Evolutionary conservation across 2,329 filamentous ascomycete genomes (phyloP).

Genomic region (Monosporascus cannonballus): DNA sequence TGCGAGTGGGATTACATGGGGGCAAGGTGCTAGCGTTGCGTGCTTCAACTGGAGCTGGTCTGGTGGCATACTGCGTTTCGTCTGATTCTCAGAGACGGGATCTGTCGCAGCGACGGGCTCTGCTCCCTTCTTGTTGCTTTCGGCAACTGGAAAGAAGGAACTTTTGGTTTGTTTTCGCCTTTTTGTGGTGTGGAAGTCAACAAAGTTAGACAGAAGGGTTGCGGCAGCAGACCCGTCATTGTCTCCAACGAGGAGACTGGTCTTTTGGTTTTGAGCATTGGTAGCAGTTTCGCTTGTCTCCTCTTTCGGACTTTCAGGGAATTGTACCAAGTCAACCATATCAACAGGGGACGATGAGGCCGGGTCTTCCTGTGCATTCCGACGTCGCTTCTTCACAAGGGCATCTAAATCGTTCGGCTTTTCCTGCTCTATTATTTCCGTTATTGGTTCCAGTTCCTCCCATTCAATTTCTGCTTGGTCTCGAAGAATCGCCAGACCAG

Average conservation of each 20-base stretch:
- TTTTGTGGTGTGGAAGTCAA: conserved; percentile 21
- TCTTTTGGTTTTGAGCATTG: not conserved
- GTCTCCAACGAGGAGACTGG: conserved; percentile 13
- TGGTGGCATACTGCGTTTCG: not conserved
- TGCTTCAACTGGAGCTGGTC: not conserved
- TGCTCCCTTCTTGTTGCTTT: not conserved
- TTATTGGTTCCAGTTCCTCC: conserved; percentile 4
- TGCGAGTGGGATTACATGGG: conserved; percentile 4
- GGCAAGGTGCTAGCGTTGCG: conserved; percentile 10
- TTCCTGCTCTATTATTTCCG: not conserved
- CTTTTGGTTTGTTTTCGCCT: conserved; percentile 19
- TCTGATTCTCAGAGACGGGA: not conserved
- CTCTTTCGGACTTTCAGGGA: not conserved
- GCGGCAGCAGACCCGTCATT: conserved; percentile 18
- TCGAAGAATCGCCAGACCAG: conserved; percentile 21
- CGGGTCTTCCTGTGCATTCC: too few species aligned
- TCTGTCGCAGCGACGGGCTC: not conserved
- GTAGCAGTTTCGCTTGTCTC: not conserved
- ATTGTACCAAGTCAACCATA: conserved; percentile 5
- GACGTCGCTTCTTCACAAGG: conserved; percentile 19
- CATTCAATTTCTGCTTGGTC: conserved; percentile 16
- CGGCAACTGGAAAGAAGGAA: conserved; percentile 15
- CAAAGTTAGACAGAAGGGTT: conserved; percentile 21
- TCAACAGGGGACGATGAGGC: not conserved
- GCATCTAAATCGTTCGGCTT: conserved; percentile 8